Evolutionary conservation across 1,139 yeast genomes (phyloP), one percentile per base, ranked within the genome.

Genomic region (Taiozyma sp.): DNA sequence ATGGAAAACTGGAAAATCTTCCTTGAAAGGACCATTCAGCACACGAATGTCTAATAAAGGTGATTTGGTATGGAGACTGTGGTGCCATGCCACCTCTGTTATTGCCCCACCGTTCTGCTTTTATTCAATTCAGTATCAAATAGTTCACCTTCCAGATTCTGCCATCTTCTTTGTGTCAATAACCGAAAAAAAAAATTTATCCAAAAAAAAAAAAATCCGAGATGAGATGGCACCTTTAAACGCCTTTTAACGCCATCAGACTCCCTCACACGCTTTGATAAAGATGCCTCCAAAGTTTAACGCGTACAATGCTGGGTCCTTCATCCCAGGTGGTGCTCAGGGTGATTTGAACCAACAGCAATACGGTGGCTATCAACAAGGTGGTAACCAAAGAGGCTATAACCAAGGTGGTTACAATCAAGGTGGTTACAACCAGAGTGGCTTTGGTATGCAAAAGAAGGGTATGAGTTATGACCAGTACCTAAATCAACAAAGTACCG

Each of bases 231-330:
- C 36, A 32, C 36, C 36, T 32, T 32, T 32, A 32, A 32, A 32
- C 6, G 4, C 6, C 36, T 32, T 9, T 32, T 14, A 32, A 14
- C 36, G 9, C 16, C 19, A 14, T n/a, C 9, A 32, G 36, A 38
- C 14, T 19, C 24, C 12, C 14, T 38, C 8, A 38, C 2, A 38
- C 14, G 24, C 13, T 16, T 38, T 38, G 41, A 22, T 9, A 36
- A 19, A 4, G 10, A 62, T 62, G 65, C 64, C 65, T 48, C 65
- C 65, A 45, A 62, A 61, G 51, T 61, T 58, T 55, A 62, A 62
- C 48, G 57, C 65, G 4, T 45, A 45, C 16, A 56, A 43, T 46
- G 52, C 63, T 2, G 54, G 52, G 8, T 45, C 58, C 10, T 56
- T 58, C 36, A 47, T 53, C 24, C 63, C 62, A 34, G 59, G 57